A percentile compares a stretch with the other conserved stretches of the same genome.
Conservation (phyloP, 768 basidiomycete genomes). For the Gloeophyllum trabeum region DNA sequence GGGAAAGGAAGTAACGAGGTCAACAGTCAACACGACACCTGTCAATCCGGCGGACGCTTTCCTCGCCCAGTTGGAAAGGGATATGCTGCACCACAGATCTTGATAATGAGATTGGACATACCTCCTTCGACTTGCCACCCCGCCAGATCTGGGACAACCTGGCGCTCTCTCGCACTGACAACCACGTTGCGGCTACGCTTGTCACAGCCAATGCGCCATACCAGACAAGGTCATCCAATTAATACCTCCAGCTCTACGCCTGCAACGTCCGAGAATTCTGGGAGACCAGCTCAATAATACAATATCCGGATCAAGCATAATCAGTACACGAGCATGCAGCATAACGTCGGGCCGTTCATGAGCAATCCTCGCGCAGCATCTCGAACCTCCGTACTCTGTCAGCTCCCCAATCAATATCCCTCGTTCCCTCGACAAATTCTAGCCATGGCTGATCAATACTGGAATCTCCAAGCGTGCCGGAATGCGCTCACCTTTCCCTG, state of each 20-base stretch:
- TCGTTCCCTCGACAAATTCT: background rate
- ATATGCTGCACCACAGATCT: constrained; percentile 31
- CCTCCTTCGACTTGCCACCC: too few relatives aligned
- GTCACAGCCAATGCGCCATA: too few relatives aligned
- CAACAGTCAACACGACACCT: constrained; percentile 7
- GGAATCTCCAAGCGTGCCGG: background rate
- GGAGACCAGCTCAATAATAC: too few relatives aligned
- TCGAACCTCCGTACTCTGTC: background rate
- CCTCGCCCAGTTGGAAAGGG: constrained; percentile 52
- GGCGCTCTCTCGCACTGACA: too few relatives aligned
- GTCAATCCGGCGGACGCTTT: constrained; percentile 48
- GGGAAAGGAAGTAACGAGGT: constrained; percentile 11
- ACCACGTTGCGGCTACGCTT: too few relatives aligned
- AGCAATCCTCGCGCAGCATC: background rate
- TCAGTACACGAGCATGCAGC: too few relatives aligned
- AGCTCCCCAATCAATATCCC: background rate
- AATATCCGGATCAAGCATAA: too few relatives aligned
- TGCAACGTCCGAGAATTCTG: too few relatives aligned
- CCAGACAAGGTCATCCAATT: too few relatives aligned
- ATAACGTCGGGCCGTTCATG: too few relatives aligned
- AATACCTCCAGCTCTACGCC: too few relatives aligned
- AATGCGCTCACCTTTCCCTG: background rate
- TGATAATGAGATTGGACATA: constrained; percentile 3
- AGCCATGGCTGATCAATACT: background rate
- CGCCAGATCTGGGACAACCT: too few relatives aligned